phyloP scores from a whole-genome alignment of 2,329 filamentous ascomycete genomes.

The Furcasterigmium furcatum region DNA sequence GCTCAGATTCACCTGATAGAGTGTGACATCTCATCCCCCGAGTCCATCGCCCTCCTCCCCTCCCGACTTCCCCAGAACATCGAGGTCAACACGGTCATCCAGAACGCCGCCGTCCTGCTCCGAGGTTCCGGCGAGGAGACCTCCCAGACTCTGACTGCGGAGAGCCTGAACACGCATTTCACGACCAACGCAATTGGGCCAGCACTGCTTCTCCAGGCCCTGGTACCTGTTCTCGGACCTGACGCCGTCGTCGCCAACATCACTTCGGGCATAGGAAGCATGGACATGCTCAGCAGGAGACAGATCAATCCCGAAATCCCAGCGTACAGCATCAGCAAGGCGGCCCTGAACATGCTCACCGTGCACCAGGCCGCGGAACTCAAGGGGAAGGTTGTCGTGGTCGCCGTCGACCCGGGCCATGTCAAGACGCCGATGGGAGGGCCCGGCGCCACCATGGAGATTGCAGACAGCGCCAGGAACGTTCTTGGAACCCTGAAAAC shows the following conservation, averaged over 20 bases:
- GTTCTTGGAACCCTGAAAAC: slow-evolving; percentile 1
- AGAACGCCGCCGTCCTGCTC: slow-evolving; percentile 28
- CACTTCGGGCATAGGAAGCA: slow-evolving; percentile 32
- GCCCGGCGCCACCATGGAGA: slow-evolving; percentile 18
- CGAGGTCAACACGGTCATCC: slow-evolving; percentile 27
- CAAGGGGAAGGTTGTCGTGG: slow-evolving; percentile 18
- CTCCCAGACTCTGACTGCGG: slow-evolving; percentile 30
- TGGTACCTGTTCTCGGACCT: slow-evolving; percentile 22
- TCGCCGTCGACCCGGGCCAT: slow-evolving; percentile 28
- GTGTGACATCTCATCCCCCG: slow-evolving; percentile 9
- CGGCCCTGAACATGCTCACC: slow-evolving; percentile 31
- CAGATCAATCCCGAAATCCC: slow-evolving; percentile 18
- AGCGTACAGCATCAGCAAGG: slow-evolving; percentile 31
- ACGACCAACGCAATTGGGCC: slow-evolving; percentile 43
- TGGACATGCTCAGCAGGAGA: slow-evolving; percentile 17
- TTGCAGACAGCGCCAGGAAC: slow-evolving; percentile 15
- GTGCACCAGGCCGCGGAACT: slow-evolving; percentile 23
- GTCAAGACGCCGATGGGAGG: slow-evolving; percentile 30
- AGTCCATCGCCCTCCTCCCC: slow-evolving; percentile 4
- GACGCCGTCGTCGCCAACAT: slow-evolving; percentile 34
- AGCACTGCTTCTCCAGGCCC: slow-evolving; percentile 36
- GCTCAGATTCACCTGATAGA: slow-evolving; percentile 7
- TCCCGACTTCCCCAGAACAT: not conserved
- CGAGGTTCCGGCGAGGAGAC: slow-evolving; percentile 22
- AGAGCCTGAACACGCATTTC: slow-evolving; percentile 34